phyloP scores from a whole-genome alignment of 441 rosid species.

The Bocquillonia castaneifolia region DNA sequence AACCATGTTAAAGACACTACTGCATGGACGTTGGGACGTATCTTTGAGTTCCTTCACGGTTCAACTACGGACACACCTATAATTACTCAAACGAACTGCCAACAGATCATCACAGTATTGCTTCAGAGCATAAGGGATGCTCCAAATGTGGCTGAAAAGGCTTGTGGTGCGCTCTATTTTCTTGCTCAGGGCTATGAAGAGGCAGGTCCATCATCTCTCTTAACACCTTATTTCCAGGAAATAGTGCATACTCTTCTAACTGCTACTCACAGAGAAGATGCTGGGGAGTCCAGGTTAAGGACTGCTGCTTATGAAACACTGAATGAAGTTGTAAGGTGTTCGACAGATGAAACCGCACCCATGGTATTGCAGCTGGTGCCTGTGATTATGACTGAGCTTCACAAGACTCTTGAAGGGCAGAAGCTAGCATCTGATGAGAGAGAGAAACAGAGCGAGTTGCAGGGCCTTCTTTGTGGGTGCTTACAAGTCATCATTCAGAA shows the following conservation, averaged over 20 bases:
- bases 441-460: constrained; percentile 43
- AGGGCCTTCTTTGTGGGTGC: constrained; percentile 57
- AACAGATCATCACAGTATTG: constrained; percentile 37
- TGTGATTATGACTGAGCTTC: constrained; percentile 39
- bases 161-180: constrained; percentile 68
- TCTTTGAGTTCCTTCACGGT: constrained; percentile 45
- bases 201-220: constrained; percentile 35
- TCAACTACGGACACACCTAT: constrained; percentile 37
- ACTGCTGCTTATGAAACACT: constrained; percentile 47
- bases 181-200: constrained; percentile 54
- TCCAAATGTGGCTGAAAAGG: constrained; percentile 70
- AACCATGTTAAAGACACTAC: constrained; percentile 73
- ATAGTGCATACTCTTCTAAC: constrained; percentile 40
- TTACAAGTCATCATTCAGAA: constrained; percentile 49
- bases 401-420: constrained; percentile 39
- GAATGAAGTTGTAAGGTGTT: constrained; percentile 46
- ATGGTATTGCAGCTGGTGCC: constrained; percentile 43
- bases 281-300: constrained; percentile 37
- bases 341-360: constrained; percentile 39
- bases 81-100: constrained; percentile 39
- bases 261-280: constrained; percentile 42
- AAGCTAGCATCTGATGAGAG: constrained; percentile 35
- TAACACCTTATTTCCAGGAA: constrained; percentile 41
- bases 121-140: constrained; percentile 44
- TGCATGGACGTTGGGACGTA: constrained; percentile 55